Evolutionary conservation across 2,329 filamentous ascomycete species (phyloP).

Genomic region (Colletotrichum viniferum): DNA sequence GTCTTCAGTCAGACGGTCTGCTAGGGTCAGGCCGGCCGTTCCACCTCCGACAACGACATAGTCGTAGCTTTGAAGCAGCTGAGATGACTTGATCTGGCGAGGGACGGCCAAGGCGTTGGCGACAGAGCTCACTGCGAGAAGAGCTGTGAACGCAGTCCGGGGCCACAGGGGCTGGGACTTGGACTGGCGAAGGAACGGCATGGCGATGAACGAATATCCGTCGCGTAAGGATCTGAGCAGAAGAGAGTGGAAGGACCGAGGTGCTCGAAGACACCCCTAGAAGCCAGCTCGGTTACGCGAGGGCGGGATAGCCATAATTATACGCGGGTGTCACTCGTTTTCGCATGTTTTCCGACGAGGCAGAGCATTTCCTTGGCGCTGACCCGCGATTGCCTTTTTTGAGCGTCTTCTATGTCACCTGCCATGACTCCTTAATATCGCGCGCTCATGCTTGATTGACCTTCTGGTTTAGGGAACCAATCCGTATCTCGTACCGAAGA

Average conservation of each 20-base stretch:
- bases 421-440: neutral
- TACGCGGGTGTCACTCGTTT: neutral
- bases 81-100: constrained; percentile 1
- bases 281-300: neutral
- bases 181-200: constrained; percentile 10
- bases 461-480: neutral
- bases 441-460: neutral
- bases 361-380: neutral
- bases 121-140: neutral
- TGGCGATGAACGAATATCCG: neutral
- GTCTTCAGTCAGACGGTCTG: constrained; percentile 30
- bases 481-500: neutral
- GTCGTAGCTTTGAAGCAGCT: constrained; percentile 26
- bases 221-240: neutral
- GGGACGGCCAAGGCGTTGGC: constrained; percentile 1
- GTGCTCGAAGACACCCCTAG: neutral
- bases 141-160: neutral
- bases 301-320: neutral
- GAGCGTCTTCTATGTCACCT: neutral
- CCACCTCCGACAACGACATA: constrained; percentile 36
- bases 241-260: neutral
- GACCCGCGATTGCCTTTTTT: neutral
- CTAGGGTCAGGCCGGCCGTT: constrained; percentile 36
- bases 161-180: constrained; percentile 4
- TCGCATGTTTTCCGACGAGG: neutral